Evolutionary conservation across 176 grass and related monocot genomes (phyloP).

Genomic region (Paspalum notatum): DNA sequence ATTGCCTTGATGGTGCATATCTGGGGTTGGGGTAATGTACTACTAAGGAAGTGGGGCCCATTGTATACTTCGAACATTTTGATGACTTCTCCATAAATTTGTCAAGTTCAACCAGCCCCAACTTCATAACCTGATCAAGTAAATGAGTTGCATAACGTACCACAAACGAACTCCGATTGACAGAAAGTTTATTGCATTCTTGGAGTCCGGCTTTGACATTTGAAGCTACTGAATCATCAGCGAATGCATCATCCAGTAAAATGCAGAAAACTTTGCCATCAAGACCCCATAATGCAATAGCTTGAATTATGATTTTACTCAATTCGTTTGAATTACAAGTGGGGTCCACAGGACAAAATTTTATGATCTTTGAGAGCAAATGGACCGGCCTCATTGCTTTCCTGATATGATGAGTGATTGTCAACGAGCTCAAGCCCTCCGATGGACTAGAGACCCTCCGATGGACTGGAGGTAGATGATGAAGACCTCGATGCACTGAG

Average conservation of each 20-base stretch:
- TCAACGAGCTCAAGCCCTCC: too few species aligned
- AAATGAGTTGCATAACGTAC: conserved; percentile 34
- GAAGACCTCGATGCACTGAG: too few species aligned
- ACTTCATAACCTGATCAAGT: conserved; percentile 42
- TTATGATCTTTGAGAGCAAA: too few species aligned
- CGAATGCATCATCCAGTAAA: conserved; percentile 32
- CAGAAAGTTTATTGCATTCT: conserved; percentile 2
- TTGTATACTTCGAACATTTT: conserved; percentile 11
- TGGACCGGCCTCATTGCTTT: too few species aligned
- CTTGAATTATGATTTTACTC: conserved; percentile 3
- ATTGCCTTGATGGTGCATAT: conserved; percentile 13
- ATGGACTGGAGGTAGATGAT: too few species aligned
- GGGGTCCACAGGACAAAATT: not conserved
- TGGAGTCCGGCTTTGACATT: not conserved
- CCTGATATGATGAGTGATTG: too few species aligned
- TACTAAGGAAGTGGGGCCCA: not conserved
- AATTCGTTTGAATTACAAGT: conserved; percentile 27
- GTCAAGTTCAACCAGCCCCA: conserved; percentile 35
- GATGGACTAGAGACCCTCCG: too few species aligned
- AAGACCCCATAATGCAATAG: conserved; percentile 38
- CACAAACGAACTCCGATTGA: conserved; percentile 36
- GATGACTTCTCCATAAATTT: conserved; percentile 30
- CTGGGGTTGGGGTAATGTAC: conserved; percentile 20
- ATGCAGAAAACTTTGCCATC: conserved; percentile 36
- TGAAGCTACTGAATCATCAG: conserved; percentile 30